Evolutionary conservation across 1,284 basidiomycete genomes (phyloP), one percentile per base, ranked within the genome.

Genomic region (Leccinum subrobustum): DNA sequence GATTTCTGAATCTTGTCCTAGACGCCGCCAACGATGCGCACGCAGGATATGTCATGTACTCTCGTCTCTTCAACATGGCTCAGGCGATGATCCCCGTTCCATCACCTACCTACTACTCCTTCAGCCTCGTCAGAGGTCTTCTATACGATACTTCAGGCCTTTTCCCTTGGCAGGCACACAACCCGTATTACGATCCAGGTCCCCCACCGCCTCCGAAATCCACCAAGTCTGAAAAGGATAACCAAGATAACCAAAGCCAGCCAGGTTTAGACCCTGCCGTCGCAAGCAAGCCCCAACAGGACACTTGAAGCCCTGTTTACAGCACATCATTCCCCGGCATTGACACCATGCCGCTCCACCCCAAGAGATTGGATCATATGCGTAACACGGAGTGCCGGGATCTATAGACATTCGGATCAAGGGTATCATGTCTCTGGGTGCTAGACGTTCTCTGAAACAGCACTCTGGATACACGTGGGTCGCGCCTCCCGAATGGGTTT

Each of bases 21-120:
- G 89, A 92, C 72, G 90, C 89, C 6, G 83, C 82, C 33, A 89
- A 89, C 66, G 90, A 92, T 64, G 85, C 85, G 2, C 83, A 86
- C 67, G 80, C 86, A 2, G 86, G 83, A 9, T 81, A 82, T 62
- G 64, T 73, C 0, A 64, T 90, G 25, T 86, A 83, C 70, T 71
- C 67, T 47, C 76, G 70, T 35, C 74, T 90, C 8, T 62, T 72
- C 8, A 61, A 62, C 6, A 79, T 85, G 77, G 72, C 78, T 5
- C 61, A 70, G 16, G 60, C 67, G 6, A 76, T 84, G 69, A 42
- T 52, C 18, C 77, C 78, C 16, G 59, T 67, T 8, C 83, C 85
- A 0, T 73, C 78, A 37, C 61, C 74, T 20, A 68, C 69, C 3
- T 89, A 77, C 65, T 91, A 84, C 68, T 79, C 79, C 9, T 90